Percentiles rank a stretch among this genome's conserved stretches.
Conservation (phyloP, 1,139 yeast genomes). For the Yamadazyma dushanensis region DNA sequence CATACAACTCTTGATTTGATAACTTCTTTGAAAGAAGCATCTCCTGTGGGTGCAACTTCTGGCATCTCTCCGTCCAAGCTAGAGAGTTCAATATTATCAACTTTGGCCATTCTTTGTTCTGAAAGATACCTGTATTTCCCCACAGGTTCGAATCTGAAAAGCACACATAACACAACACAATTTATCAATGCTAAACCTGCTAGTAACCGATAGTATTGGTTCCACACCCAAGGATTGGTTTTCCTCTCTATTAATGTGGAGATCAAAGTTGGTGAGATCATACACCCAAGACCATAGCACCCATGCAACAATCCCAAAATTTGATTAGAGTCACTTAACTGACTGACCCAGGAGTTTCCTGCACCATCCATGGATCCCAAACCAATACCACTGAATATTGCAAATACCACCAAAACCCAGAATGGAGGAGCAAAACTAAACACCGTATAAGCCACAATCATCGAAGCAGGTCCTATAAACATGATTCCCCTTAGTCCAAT, state of each 20-base stretch:
- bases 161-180: slow-evolving; percentile 4
- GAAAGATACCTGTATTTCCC: slow-evolving; percentile 48
- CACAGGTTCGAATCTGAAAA: slow-evolving; percentile 56
- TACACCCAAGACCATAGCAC: slow-evolving; percentile 66
- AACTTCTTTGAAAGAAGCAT: slow-evolving; percentile 29
- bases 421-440: slow-evolving; percentile 38
- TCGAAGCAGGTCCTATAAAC: slow-evolving; percentile 28
- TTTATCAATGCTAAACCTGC: slow-evolving; percentile 19
- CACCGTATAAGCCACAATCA: slow-evolving; percentile 31
- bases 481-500: slow-evolving; percentile 43
- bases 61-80: slow-evolving; percentile 16
- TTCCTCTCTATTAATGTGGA: slow-evolving; percentile 38
- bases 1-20: slow-evolving; percentile 46
- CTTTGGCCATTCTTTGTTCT: slow-evolving; percentile 14
- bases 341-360: slow-evolving; percentile 60
- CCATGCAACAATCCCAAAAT: slow-evolving; percentile 68
- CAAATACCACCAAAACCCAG: slow-evolving; percentile 32
- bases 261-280: slow-evolving; percentile 63
- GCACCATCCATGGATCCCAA: slow-evolving; percentile 63
- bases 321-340: slow-evolving; percentile 57
- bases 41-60: slow-evolving; percentile 13
- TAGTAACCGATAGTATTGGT: slow-evolving; percentile 44
- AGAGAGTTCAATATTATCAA: slow-evolving; percentile 11
- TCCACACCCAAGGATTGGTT: slow-evolving; percentile 47
- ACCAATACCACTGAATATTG: slow-evolving; percentile 54